A percentile compares a stretch with the other conserved stretches of the same genome.
phyloP scores from a whole-genome alignment of 164 flowering plant genomes.

The Vitis riparia region DNA sequence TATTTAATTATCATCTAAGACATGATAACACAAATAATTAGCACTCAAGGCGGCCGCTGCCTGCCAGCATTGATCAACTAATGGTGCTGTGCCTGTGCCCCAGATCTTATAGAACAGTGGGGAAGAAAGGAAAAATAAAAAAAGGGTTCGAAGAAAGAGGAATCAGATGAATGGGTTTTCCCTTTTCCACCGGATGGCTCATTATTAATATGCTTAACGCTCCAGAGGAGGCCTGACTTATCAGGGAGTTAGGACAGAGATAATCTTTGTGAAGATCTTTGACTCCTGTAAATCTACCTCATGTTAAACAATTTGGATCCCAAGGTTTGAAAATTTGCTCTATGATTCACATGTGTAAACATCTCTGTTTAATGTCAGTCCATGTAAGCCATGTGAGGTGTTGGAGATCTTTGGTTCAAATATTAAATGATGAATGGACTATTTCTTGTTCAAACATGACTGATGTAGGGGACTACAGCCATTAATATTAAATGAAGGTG shows the following conservation, averaged over 20 bases:
- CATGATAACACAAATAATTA: background rate
- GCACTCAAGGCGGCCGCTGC: conserved; percentile 4
- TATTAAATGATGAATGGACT: conserved; percentile 31
- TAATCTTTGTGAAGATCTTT: conserved; percentile 23
- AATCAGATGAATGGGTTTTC: too few species aligned
- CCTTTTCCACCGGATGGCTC: too few species aligned
- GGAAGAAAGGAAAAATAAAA: too few species aligned
- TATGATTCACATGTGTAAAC: conserved; percentile 21
- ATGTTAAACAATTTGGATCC: conserved; percentile 8
- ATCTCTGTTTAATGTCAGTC: conserved; percentile 27
- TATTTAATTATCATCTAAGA: background rate
- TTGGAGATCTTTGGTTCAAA: conserved; percentile 19
- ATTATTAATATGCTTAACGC: too few species aligned
- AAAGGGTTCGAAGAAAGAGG: too few species aligned
- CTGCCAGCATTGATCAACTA: background rate
- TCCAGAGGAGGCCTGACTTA: conserved; percentile 1
- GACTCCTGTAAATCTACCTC: conserved; percentile 19
- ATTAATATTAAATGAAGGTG: conserved; percentile 2
- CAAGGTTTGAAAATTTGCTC: conserved; percentile 13
- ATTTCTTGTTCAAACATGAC: conserved; percentile 25
- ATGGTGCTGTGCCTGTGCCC: too few species aligned
- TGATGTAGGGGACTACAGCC: conserved; percentile 18
- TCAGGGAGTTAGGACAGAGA: background rate
- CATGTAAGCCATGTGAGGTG: conserved; percentile 43
- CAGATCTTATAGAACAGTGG: too few species aligned